Conservation (phyloP, 441 rosid species). For the Mallotus japonicus region DNA sequence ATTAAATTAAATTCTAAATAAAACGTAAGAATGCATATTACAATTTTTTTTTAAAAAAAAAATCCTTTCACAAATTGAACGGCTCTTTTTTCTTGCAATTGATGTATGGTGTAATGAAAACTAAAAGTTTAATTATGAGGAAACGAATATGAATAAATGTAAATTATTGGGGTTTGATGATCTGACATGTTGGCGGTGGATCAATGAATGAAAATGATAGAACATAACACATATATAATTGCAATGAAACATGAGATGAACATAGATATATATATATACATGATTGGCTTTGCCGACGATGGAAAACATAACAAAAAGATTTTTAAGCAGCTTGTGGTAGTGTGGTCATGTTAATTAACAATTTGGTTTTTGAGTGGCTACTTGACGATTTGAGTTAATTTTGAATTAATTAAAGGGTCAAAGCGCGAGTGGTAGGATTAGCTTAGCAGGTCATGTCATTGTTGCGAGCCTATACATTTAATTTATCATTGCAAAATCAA, state of each 20-base stretch:
- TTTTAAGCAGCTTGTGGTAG: neutral
- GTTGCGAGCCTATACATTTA: slow-evolving; percentile 1
- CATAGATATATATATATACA: too few species aligned
- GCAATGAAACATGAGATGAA: too few species aligned
- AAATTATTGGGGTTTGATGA: neutral
- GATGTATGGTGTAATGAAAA: too few species aligned
- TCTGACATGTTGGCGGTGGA: neutral
- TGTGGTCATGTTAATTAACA: slow-evolving; percentile 1
- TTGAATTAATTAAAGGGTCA: neutral
- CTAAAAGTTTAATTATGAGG: too few species aligned
- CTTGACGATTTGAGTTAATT: neutral
- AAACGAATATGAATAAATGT: neutral
- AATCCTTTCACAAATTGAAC: too few species aligned
- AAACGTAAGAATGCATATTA: too few species aligned
- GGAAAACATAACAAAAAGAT: neutral
- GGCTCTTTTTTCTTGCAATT: too few species aligned
- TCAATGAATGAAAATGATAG: neutral
- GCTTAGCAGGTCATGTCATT: slow-evolving; percentile 30
- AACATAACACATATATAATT: too few species aligned
- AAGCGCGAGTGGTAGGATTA: slow-evolving; percentile 27
- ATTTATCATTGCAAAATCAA: slow-evolving; percentile 14
- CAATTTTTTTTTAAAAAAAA: too few species aligned
- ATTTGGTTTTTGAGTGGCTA: neutral
- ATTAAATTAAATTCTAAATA: too few species aligned
- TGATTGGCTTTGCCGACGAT: neutral